phyloP scores from a whole-genome alignment of 768 basidiomycete species.

The Termitomyces sp. region DNA sequence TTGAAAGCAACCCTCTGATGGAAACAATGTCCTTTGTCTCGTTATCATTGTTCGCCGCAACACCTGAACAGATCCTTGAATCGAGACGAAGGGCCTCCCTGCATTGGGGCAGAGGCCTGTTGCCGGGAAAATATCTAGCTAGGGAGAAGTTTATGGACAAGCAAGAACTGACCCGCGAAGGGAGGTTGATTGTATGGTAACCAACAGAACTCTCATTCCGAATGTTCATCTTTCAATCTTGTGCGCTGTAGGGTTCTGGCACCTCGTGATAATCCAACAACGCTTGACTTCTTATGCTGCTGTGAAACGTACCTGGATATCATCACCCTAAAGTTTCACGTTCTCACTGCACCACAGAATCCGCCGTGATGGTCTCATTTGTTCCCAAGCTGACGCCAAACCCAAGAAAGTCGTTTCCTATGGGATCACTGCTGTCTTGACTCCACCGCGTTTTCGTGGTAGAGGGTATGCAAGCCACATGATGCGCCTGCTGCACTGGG shows the following conservation, averaged over 20 bases:
- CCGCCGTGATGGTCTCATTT: conserved; percentile 24
- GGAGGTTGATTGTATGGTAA: conserved; percentile 25
- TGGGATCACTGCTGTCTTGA: conserved; percentile 51
- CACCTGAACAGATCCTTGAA: conserved; percentile 35
- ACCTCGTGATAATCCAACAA: conserved; percentile 40
- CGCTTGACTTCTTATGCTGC: conserved; percentile 51
- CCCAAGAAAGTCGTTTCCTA: conserved; percentile 36
- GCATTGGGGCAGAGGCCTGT: conserved; percentile 39
- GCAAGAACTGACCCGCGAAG: conserved; percentile 37
- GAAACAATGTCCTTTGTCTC: conserved; percentile 5
- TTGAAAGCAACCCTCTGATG: neutral
- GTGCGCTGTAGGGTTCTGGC: conserved; percentile 45
- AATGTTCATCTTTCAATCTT: neutral
- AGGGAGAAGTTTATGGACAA: conserved; percentile 32
- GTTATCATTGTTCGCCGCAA: conserved; percentile 43
- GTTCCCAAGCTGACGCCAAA: conserved; percentile 7
- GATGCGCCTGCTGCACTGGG: conserved; percentile 61
- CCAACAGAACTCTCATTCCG: neutral
- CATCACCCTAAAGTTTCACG: neutral
- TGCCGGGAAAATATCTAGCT: conserved; percentile 38
- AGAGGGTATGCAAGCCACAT: conserved; percentile 56
- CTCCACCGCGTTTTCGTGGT: conserved; percentile 39
- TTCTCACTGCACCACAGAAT: conserved; percentile 15
- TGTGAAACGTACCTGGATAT: conserved; percentile 52
- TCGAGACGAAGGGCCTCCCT: conserved; percentile 30